These are phyloP conservation scores for Somion occarium DNA, from an alignment of 1,284 basidiomycete species.

Conservation along the genomic window DNA sequence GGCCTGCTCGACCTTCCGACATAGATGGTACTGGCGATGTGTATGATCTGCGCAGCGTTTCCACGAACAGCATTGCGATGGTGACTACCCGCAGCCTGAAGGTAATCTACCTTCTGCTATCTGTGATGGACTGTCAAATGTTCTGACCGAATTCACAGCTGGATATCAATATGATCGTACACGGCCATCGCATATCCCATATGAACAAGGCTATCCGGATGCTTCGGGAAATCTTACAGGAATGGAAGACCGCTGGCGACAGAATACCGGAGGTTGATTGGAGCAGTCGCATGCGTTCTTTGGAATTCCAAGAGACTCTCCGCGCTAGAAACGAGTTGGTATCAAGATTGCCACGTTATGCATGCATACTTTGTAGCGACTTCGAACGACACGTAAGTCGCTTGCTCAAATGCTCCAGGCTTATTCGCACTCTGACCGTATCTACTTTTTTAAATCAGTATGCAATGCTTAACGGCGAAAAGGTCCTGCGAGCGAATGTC, in stretches of 20 bases:
- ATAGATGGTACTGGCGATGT: slow-evolving; percentile 48
- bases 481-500: slow-evolving; percentile 70
- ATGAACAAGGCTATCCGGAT: slow-evolving; percentile 50
- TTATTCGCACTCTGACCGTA: neutral
- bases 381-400: slow-evolving; percentile 67
- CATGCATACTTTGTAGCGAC: slow-evolving; percentile 55
- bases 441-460: slow-evolving; percentile 49
- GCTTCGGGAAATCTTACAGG: slow-evolving; percentile 47
- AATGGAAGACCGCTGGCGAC: slow-evolving; percentile 43
- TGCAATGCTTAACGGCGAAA: slow-evolving; percentile 66
- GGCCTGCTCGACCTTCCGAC: slow-evolving; percentile 58
- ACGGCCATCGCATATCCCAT: slow-evolving; percentile 56
- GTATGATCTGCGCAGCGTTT: slow-evolving; percentile 71
- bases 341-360: slow-evolving; percentile 37
- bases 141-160: neutral
- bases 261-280: slow-evolving; percentile 79
- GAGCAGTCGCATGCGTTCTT: slow-evolving; percentile 72
- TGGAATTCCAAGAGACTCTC: slow-evolving; percentile 91
- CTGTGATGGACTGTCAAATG: too few relatives aligned
- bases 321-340: slow-evolving; percentile 52
- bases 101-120: slow-evolving; percentile 38
- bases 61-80: slow-evolving; percentile 73
- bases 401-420: neutral
- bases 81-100: slow-evolving; percentile 73
- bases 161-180: slow-evolving; percentile 67